Conservation (phyloP, 495 filamentous ascomycete genomes). For the Thermothielavioides terrestris region DNA sequence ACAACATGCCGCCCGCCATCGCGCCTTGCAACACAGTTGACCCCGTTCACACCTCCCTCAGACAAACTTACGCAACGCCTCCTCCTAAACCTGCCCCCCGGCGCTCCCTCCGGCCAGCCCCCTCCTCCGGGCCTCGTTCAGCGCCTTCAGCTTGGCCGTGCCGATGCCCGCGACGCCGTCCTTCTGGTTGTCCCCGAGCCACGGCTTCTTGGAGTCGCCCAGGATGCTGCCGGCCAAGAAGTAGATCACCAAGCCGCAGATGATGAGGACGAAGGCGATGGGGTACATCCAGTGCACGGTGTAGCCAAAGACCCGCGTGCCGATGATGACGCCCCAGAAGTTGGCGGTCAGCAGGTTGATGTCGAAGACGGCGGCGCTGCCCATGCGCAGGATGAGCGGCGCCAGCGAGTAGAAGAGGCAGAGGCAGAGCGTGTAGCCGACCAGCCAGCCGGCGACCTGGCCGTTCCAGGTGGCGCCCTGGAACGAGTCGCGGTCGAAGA, state of each 20-base stretch:
- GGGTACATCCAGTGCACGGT: slow-evolving; percentile 85
- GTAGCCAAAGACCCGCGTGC: slow-evolving; percentile 74
- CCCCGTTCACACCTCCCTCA: not conserved
- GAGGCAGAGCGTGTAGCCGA: slow-evolving; percentile 78
- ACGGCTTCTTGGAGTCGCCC: slow-evolving; percentile 91
- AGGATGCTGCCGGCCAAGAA: slow-evolving; percentile 67
- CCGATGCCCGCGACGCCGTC: slow-evolving; percentile 71
- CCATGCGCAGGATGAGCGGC: slow-evolving; percentile 79
- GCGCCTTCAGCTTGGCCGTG: slow-evolving; percentile 74
- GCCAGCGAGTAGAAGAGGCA: slow-evolving; percentile 78
- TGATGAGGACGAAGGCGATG: slow-evolving; percentile 86
- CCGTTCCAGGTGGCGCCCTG: slow-evolving; percentile 55
- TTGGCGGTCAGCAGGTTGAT: slow-evolving; percentile 89
- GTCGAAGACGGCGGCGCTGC: slow-evolving; percentile 91
- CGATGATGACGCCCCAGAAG: slow-evolving; percentile 94
- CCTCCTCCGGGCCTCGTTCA: slow-evolving; percentile 43
- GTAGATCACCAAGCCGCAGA: slow-evolving; percentile 73
- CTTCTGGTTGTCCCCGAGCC: slow-evolving; percentile 82
- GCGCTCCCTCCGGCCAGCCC: slow-evolving; percentile 12
- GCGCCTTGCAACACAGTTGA: too few relatives aligned
- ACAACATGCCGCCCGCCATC: too few relatives aligned
- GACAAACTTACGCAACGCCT: not conserved
- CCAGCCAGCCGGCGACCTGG: slow-evolving; percentile 67
- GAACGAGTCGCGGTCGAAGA: slow-evolving; percentile 78
- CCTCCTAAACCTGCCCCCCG: not conserved